A percentile compares a stretch with the other conserved stretches of the same genome.
These are phyloP conservation scores for Coemansia asiatica DNA, from an alignment of 192 early-diverging fungal genomes.

Conservation along the genomic window DNA sequence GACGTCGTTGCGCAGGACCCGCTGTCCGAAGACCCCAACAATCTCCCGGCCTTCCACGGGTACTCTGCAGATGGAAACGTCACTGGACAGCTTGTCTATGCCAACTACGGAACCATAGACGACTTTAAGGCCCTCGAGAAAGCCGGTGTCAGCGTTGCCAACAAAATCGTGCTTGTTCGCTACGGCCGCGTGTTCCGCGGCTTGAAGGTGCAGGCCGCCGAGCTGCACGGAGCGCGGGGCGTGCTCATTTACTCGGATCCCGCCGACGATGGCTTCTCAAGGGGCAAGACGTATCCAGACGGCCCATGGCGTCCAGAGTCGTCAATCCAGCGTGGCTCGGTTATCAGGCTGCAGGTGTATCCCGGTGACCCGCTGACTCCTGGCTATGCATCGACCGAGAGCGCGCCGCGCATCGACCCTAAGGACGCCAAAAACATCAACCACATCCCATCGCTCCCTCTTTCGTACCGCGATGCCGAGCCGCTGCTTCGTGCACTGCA, in stretches of 20 bases:
- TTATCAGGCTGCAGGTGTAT: conserved; percentile 46
- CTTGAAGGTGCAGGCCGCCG: conserved; percentile 59
- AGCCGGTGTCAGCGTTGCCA: conserved; percentile 45
- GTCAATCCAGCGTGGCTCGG: conserved; percentile 60
- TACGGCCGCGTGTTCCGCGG: conserved; percentile 57
- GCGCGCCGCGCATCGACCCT: conserved; percentile 57
- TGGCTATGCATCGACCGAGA: conserved; percentile 55
- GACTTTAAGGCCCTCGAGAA: conserved; percentile 56
- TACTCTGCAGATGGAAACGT: conserved; percentile 61
- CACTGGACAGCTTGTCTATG: conserved; percentile 63
- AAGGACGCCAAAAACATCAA: conserved; percentile 55
- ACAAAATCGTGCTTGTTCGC: conserved; percentile 59
- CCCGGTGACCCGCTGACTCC: conserved; percentile 68
- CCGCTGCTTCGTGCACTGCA: conserved; percentile 58
- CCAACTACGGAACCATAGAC: conserved; percentile 59
- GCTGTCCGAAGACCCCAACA: conserved; percentile 58
- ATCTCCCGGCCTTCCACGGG: conserved; percentile 62
- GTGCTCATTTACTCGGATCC: conserved; percentile 67
- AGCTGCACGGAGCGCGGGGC: conserved; percentile 57
- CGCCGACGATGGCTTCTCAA: conserved; percentile 59
- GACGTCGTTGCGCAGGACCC: conserved; percentile 61
- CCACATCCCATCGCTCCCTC: conserved; percentile 63
- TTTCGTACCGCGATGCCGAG: conserved; percentile 62
- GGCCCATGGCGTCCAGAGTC: conserved; percentile 63
- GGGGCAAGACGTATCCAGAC: conserved; percentile 56